Evolutionary conservation across 805 yeast genomes (phyloP).

Genomic region (Ogataea sp.): DNA sequence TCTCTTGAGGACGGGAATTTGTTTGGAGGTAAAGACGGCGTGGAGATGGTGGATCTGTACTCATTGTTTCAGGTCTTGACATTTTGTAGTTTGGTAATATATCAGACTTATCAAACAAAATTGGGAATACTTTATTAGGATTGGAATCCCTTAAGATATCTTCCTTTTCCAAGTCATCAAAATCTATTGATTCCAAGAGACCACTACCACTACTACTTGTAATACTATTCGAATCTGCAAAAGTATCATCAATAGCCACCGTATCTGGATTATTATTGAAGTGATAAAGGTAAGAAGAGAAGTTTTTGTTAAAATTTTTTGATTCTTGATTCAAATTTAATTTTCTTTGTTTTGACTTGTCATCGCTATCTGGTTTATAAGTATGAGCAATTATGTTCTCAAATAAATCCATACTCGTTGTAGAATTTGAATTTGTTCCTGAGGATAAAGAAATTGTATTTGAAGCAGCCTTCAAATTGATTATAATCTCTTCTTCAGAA

Average conservation of each 20-base stretch:
- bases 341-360: not conserved
- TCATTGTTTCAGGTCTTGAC: too few relatives aligned
- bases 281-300: too few relatives aligned
- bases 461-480: not conserved
- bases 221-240: not conserved
- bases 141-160: constrained; percentile 1
- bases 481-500: not conserved
- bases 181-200: not conserved
- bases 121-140: not conserved
- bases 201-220: not conserved
- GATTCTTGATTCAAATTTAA: not conserved
- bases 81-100: too few relatives aligned
- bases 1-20: not conserved
- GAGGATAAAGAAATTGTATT: not conserved
- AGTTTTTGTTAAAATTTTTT: too few relatives aligned
- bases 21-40: not conserved
- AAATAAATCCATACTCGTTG: constrained; percentile 3
- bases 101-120: not conserved
- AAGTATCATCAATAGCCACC: too few relatives aligned
- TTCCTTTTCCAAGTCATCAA: not conserved
- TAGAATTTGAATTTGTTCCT: constrained; percentile 12
- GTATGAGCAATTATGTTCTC: too few relatives aligned
- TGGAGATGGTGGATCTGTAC: not conserved
- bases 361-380: too few relatives aligned
- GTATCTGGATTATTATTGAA: too few relatives aligned